Percentiles rank a stretch among this genome's conserved stretches.
Evolutionary conservation across 306 rosid species (phyloP).

Genomic region (Elaeagnus macrophylla): DNA sequence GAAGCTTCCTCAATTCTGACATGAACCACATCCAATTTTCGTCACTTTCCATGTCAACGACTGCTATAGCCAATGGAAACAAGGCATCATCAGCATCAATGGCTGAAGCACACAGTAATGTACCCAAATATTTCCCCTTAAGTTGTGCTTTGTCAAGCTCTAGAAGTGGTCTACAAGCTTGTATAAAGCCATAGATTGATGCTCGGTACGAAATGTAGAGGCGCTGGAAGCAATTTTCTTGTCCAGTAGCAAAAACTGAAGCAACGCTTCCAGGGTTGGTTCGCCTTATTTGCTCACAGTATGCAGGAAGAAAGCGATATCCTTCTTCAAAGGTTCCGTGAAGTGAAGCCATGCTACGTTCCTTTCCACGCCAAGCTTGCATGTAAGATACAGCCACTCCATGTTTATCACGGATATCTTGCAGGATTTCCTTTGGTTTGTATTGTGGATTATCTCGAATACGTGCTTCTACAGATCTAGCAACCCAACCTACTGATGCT

Average conservation of each 20-base stretch:
- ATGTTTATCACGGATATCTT: conserved; percentile 93
- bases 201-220: conserved; percentile 82
- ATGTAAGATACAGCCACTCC: conserved; percentile 98
- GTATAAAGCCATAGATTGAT: conserved; percentile 84
- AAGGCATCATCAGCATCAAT: conserved; percentile 88
- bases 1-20: conserved; percentile 92
- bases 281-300: conserved; percentile 85
- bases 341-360: conserved; percentile 98
- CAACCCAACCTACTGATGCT: conserved; percentile 99
- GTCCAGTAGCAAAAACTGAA: conserved; percentile 89
- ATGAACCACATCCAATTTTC: conserved; percentile 99
- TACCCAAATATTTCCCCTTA: conserved; percentile 85
- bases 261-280: conserved; percentile 92
- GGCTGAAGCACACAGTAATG: conserved; percentile 81
- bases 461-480: conserved; percentile 92
- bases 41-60: conserved; percentile 80
- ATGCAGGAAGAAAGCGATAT: conserved; percentile 79
- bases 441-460: conserved; percentile 89
- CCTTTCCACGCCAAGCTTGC: conserved; percentile 99
- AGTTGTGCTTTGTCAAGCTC: conserved; percentile 88
- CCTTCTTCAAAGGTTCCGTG: conserved; percentile 99
- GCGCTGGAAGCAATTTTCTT: conserved; percentile 82
- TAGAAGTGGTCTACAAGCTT: conserved; percentile 95
- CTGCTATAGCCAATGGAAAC: conserved; percentile 85
- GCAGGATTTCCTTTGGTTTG: conserved; percentile 90